Conservation (phyloP, 2,329 filamentous ascomycete genomes). For the Colletotrichum viniferum region DNA sequence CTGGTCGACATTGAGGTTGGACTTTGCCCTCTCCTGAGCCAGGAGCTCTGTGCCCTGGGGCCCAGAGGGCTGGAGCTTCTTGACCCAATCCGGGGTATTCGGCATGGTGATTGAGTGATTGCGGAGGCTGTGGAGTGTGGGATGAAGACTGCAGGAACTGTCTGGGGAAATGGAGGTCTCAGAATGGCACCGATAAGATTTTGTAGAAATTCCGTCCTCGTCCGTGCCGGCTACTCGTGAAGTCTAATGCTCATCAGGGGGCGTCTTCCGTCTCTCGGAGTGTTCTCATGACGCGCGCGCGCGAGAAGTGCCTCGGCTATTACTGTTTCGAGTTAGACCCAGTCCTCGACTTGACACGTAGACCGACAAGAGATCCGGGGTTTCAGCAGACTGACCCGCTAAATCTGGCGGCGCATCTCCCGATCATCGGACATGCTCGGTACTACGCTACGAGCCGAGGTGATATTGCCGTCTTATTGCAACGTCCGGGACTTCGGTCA, state of each 20-base stretch:
- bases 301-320: constrained; percentile 6
- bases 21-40: constrained; percentile 69
- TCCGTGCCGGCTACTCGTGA: not conserved
- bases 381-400: not conserved
- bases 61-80: constrained; percentile 46
- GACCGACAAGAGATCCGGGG: not conserved
- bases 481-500: not conserved
- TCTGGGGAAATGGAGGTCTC: not conserved
- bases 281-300: constrained; percentile 5
- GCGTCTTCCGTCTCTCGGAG: constrained; percentile 6
- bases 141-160: not conserved
- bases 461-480: not conserved
- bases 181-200: not conserved
- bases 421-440: constrained; percentile 16
- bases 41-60: constrained; percentile 74
- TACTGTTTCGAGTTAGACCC: constrained; percentile 7
- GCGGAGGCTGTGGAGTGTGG: not conserved
- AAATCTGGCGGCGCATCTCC: not conserved
- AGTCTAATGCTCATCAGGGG: constrained; percentile 6
- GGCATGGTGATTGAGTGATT: constrained; percentile 6
- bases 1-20: constrained; percentile 69
- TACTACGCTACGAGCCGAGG: not conserved
- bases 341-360: not conserved
- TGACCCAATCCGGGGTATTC: constrained; percentile 26
- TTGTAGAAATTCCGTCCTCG: constrained; percentile 1